Base-by-base conservation (phyloP, 2,329 filamentous ascomycete species). In the Fusarium sp. region DNA sequence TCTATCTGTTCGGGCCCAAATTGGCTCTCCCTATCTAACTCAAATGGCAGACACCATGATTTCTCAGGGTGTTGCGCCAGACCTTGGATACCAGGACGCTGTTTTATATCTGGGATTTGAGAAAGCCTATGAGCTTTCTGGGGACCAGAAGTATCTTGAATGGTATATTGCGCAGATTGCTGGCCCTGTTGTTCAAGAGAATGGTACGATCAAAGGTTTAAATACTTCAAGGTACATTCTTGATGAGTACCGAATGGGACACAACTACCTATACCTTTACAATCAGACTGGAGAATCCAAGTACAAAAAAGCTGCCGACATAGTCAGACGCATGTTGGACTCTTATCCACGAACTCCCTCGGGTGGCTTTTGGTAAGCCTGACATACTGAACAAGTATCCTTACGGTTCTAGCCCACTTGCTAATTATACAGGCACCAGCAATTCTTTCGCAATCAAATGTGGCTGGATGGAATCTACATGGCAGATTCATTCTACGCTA, bases 381-480 rank as follows among this genome's bases (percentile, higher is more conserved):
- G 2, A 31, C 8, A 12, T 3, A 13, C 1, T 8, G 20, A n/a
- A 6, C 3, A 9, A 11, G 4, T 3, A 2, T 8, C 2, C 6
- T 7, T 3, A 2, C 5, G 7, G 3, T 15, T 31, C 11, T 4
- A 16, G 5, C 16, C 48, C 3, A 49, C 1, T 2, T 7, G 2
- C 0, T 2, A n/a, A n/a, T n/a, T n/a, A 9, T 0, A 1, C 5
- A 68, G 65, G 65, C 68, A 74, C 5, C 74, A 78, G 15, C 75
- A 82, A 50, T 74, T 78, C 13, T 86, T 85, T 56, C 78, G 76
- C 5, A 79, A 85, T 56, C 83, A 87, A 71, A 87, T 87, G 85
- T 88, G 86, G 85, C 77, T 88, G 0, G 84, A 87, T 68, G 86
- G 86, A 0, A 83, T 84, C 10, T 85, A 80, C 63, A 84, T 84